phyloP scores from a whole-genome alignment of 208 protist genomes.

The Trypanosoma avium region DNA sequence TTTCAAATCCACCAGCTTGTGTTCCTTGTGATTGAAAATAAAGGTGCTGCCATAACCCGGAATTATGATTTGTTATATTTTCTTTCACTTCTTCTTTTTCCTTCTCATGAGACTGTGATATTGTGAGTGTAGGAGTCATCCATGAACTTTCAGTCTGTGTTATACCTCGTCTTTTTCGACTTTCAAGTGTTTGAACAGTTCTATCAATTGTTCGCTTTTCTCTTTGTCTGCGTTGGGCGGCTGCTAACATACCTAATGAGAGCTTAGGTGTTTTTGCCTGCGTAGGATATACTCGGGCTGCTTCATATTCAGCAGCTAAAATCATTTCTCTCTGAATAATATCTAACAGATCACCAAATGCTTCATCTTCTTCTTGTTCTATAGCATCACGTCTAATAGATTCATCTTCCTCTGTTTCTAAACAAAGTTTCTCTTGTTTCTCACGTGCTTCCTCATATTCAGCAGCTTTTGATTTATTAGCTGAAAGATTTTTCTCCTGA shows the following conservation, averaged over 20 bases:
- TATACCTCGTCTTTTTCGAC: neutral
- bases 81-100: no score
- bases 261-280: no score
- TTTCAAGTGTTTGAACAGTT: neutral
- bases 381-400: neutral
- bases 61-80: no score
- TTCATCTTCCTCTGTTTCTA: no score
- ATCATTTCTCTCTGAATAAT: neutral
- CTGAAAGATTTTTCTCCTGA: neutral
- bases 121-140: no score
- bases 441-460: neutral
- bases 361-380: conserved; percentile 8
- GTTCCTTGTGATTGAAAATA: neutral
- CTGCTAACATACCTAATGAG: no score
- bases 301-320: neutral
- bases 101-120: no score
- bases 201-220: no score
- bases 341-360: neutral
- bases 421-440: no score
- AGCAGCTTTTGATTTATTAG: neutral
- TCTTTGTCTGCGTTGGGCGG: no score
- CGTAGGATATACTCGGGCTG: neutral
- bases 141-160: neutral
- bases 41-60: neutral
- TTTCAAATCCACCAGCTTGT: neutral